These are phyloP conservation scores for Suillus hirtellus DNA, from an alignment of 768 basidiomycete genomes.

Conservation along the genomic window DNA sequence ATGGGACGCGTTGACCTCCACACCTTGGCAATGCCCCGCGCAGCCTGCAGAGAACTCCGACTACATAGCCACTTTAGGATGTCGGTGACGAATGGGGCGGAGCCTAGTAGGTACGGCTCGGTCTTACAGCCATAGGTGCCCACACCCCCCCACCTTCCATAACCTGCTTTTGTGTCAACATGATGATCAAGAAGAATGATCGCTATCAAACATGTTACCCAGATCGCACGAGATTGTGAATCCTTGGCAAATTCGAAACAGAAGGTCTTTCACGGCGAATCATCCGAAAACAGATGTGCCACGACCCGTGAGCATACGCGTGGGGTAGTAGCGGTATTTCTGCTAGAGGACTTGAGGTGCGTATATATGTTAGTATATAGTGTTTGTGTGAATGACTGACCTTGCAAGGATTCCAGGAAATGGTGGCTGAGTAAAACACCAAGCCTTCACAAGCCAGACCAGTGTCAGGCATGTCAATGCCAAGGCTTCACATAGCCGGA, in stretches of 20 bases:
- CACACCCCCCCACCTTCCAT: background rate
- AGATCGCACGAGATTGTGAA: background rate
- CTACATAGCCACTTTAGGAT: background rate
- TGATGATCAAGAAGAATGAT: background rate
- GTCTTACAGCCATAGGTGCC: background rate
- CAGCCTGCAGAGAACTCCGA: background rate
- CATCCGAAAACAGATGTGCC: background rate
- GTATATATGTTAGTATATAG: background rate
- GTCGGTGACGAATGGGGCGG: background rate
- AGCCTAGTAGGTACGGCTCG: too few relatives aligned
- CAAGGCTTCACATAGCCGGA: background rate
- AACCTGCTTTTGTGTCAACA: background rate
- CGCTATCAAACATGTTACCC: background rate
- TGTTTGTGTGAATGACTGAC: background rate
- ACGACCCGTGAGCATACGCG: background rate
- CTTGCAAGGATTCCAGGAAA: background rate
- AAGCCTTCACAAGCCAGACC: background rate
- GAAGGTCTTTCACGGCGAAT: background rate
- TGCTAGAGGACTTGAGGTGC: background rate
- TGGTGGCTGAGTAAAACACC: background rate
- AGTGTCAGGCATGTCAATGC: background rate
- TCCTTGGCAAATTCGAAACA: slow-evolving; percentile 3
- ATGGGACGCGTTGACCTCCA: background rate
- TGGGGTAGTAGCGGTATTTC: background rate
- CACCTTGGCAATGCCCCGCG: background rate